Evolutionary conservation across 2,329 filamentous ascomycete species (phyloP), one percentile per base, ranked within the genome.

Genomic region (Ophiostoma novo-ulmi): DNA sequence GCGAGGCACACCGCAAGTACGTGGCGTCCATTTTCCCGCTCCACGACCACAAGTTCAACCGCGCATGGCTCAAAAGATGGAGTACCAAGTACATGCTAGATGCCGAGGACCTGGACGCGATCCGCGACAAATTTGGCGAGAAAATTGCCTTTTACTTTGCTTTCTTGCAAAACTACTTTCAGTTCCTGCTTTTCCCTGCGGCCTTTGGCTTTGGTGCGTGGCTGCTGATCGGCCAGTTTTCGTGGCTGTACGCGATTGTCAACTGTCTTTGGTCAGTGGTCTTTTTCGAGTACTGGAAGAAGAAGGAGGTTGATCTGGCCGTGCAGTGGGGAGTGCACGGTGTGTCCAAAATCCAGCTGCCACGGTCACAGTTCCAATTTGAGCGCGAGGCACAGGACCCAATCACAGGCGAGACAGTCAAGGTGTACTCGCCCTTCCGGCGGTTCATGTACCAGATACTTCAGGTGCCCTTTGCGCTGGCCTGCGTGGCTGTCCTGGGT

Each of bases 391-490:
- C 88, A 20, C 87, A 88, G 39, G 94, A 98, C 78, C 88, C 91
- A 0, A 84, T 97, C 26, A 97, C 93, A 1, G 93, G 93, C 17
- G 92, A 97, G 79, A 85, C 85, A 26, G 83, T 92, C 73, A 89
- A 88, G 75, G 84, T 92, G 22, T 97, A 95, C 77, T 88, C 93
- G 5, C 87, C 88, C 0, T 85, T 85, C 72, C 93, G 92, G 80
- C 87, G 94, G 61, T 82, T 97, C 4, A 81, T 88, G 75, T 87
- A 91, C 36, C 94, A 97, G 79, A 78, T 94, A 64, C 83, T 97
- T 20, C 91, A 96, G 77, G 82, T 97, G 1, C 94, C 94, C 0
- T 97, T 99, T 80, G 92, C 92, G 0, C 78, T 96, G 5, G 84
- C 88, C 13, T 94, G 93, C 41, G 82, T 89, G 8, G 71, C 88